Percentiles rank a stretch among this genome's conserved stretches.
These are phyloP conservation scores for Coemansia aciculifera DNA, from an alignment of 192 early-diverging fungal genomes.

Conservation along the genomic window DNA sequence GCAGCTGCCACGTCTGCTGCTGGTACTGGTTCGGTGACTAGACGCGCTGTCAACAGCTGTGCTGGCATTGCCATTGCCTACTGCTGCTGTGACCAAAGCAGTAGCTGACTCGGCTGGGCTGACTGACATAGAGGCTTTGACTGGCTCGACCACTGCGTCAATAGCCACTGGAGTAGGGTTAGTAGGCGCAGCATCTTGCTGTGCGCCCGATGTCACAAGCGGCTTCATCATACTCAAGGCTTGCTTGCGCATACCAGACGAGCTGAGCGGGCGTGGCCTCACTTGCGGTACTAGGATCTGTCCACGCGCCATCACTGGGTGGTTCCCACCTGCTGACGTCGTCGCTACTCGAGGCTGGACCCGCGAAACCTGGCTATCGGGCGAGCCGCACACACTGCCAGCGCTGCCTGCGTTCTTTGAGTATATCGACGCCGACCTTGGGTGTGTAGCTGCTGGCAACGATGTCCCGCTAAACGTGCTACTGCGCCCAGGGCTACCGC, in stretches of 20 bases:
- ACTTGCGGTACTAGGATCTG: constrained; percentile 12
- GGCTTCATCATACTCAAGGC: constrained; percentile 36
- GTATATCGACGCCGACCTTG: constrained; percentile 25
- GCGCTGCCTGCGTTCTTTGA: constrained; percentile 14
- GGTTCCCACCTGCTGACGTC: constrained; percentile 18
- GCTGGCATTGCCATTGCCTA: neutral
- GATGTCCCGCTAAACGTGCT: constrained; percentile 1
- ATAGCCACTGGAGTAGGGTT: neutral
- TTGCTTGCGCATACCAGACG: constrained; percentile 9
- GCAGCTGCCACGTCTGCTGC: constrained; percentile 5
- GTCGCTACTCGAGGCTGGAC: constrained; percentile 32
- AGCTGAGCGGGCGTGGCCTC: neutral
- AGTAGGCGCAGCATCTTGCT: neutral
- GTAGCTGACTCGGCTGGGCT: neutral
- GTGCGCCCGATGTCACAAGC: constrained; percentile 1
- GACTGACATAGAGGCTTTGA: neutral
- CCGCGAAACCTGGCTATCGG: constrained; percentile 14
- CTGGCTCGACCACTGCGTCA: neutral
- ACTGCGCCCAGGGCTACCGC: constrained; percentile 2
- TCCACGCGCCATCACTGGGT: constrained; percentile 38
- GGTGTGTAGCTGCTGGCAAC: neutral
- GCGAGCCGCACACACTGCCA: neutral
- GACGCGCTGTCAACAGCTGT: constrained; percentile 2
- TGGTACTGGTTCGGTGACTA: neutral
- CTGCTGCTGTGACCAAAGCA: neutral